A percentile compares a stretch with the other conserved stretches of the same genome.
phyloP scores from a whole-genome alignment of 148 eudicot genomes.

The Spergularia marina region DNA sequence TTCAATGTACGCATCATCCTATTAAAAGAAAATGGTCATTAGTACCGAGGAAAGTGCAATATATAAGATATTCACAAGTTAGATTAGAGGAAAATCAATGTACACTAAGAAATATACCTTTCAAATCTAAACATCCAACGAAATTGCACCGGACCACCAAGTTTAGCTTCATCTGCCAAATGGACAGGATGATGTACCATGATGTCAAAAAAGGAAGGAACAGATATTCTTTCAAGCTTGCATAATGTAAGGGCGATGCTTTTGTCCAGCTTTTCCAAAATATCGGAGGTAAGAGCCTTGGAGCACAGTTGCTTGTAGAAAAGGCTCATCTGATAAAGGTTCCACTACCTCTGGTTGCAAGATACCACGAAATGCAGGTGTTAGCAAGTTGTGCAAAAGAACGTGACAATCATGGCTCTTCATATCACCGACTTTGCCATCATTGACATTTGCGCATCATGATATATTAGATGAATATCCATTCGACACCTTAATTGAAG shows the following conservation, averaged over 20 bases:
- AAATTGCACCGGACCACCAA: not conserved
- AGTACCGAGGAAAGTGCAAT: too few species aligned
- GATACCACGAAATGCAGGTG: conserved; percentile 9
- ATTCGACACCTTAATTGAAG: not conserved
- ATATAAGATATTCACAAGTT: too few species aligned
- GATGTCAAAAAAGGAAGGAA: not conserved
- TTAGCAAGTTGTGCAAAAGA: not conserved
- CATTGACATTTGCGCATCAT: not conserved
- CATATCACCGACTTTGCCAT: not conserved
- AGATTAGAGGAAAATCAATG: too few species aligned
- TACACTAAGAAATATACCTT: too few species aligned
- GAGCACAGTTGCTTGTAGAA: conserved; percentile 4
- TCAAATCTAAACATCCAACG: too few species aligned
- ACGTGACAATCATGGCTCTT: conserved; percentile 15
- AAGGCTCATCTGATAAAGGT: not conserved
- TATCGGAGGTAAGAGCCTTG: not conserved
- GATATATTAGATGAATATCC: conserved; percentile 11
- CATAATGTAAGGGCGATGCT: too few species aligned
- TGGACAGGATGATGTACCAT: conserved; percentile 11
- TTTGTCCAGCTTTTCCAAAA: too few species aligned
- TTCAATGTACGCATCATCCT: too few species aligned
- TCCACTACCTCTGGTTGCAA: not conserved
- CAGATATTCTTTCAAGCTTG: too few species aligned
- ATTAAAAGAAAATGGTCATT: too few species aligned
- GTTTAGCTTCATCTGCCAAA: not conserved